phyloP scores from a whole-genome alignment of 1,284 basidiomycete genomes.

The Trichosporon coremiiforme region DNA sequence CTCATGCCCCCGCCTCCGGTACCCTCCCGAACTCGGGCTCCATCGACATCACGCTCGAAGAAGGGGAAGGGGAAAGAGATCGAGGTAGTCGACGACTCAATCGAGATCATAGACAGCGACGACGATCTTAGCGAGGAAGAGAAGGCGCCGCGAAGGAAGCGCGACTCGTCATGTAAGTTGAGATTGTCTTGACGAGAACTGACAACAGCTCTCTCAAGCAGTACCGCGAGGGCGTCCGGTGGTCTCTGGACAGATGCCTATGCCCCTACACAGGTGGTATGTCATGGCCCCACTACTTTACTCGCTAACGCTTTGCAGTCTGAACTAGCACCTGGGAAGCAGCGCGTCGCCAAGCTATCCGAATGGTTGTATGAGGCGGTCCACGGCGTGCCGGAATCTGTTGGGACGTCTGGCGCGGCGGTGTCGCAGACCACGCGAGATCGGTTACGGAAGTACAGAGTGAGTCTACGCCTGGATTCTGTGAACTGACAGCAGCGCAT shows the following conservation, averaged over 20 bases:
- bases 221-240: neutral
- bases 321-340: conserved; percentile 84
- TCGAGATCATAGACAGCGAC: conserved; percentile 40
- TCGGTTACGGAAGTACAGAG: conserved; percentile 73
- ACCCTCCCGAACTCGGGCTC: neutral
- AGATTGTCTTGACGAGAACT: neutral
- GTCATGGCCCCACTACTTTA: neutral
- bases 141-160: neutral
- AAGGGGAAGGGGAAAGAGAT: conserved; percentile 61
- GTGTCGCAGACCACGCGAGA: conserved; percentile 57
- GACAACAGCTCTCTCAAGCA: neutral
- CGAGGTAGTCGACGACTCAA: conserved; percentile 18
- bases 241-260: conserved; percentile 76
- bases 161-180: neutral
- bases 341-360: conserved; percentile 80
- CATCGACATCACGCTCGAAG: neutral
- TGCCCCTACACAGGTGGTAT: conserved; percentile 68
- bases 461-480: conserved; percentile 46
- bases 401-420: conserved; percentile 30
- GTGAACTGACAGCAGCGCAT: conserved; percentile 64
- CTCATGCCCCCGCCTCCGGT: conserved; percentile 31
- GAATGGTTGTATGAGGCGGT: conserved; percentile 84
- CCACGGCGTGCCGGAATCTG: conserved; percentile 57
- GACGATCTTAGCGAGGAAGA: conserved; percentile 31
- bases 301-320: conserved; percentile 58